Conservation (phyloP, 345 rosid species). For the Aquilaria malaccensis region DNA sequence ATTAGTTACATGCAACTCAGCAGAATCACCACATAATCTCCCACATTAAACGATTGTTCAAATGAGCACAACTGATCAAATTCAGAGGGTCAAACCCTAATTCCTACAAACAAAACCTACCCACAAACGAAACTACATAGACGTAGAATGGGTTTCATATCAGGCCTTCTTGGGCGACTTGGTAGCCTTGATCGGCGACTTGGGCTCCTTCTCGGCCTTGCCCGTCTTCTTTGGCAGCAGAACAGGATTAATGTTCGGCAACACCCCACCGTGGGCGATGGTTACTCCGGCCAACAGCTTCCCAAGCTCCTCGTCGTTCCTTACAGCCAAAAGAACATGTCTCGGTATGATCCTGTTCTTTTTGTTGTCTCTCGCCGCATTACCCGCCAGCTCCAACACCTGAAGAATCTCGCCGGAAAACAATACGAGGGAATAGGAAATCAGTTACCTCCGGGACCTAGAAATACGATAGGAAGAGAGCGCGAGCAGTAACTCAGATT, state of each 20-base stretch:
- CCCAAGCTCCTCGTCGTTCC: constrained; percentile 72
- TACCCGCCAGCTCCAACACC: constrained; percentile 73
- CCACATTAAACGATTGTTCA: no score
- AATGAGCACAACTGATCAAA: no score
- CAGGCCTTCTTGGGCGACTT: constrained; percentile 68
- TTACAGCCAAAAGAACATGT: constrained; percentile 54
- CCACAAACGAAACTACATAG: no score
- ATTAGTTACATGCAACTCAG: no score
- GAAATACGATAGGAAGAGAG: background rate
- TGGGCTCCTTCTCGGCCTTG: constrained; percentile 38
- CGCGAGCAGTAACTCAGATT: background rate
- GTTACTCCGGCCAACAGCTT: constrained; percentile 62
- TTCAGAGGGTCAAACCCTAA: no score
- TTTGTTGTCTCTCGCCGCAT: constrained; percentile 73
- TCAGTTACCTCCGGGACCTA: background rate
- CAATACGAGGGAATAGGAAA: background rate
- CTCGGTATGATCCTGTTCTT: constrained; percentile 68
- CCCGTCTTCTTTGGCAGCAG: constrained; percentile 59
- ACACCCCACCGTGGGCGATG: constrained; percentile 71
- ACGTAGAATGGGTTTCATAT: background rate
- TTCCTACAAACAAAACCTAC: no score
- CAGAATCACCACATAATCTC: no score
- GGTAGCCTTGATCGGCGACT: constrained; percentile 60
- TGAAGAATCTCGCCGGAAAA: constrained; percentile 4
- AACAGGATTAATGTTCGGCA: constrained; percentile 65